A percentile compares a stretch with the other conserved stretches of the same genome.
phyloP scores from a whole-genome alignment of 2,329 filamentous ascomycete genomes.

The Ophiognomonia clavigignenti-juglandacearum region DNA sequence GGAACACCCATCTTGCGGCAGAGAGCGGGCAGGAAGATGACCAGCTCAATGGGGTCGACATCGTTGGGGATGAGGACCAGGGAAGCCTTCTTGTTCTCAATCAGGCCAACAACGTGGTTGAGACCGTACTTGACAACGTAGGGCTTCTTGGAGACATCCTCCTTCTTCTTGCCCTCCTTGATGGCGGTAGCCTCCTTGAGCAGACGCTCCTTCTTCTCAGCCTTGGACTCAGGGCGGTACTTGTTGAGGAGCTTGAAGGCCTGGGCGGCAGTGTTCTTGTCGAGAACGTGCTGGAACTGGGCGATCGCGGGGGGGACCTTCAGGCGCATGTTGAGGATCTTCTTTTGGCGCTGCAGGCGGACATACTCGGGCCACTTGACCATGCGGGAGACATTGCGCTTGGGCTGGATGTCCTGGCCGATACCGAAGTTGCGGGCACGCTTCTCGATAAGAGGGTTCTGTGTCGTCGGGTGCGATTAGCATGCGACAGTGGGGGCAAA shows the following conservation, averaged over 20 bases:
- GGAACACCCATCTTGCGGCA: constrained; percentile 99
- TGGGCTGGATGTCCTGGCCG: constrained; percentile 97
- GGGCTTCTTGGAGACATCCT: constrained; percentile 99
- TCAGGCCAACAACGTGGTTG: constrained; percentile 96
- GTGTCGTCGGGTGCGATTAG: constrained; percentile 17
- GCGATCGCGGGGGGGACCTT: constrained; percentile 97
- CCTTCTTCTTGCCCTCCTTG: constrained; percentile 99
- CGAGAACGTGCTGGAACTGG: constrained; percentile 96
- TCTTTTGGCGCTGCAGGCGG: constrained; percentile 87
- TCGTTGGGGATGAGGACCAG: constrained; percentile 99
- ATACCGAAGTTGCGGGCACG: constrained; percentile 96
- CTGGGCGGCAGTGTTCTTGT: constrained; percentile 95
- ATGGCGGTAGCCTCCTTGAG: constrained; percentile 97
- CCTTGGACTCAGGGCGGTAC: constrained; percentile 99
- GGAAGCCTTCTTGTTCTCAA: constrained; percentile 99
- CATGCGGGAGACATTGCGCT: constrained; percentile 94
- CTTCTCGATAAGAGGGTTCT: constrained; percentile 99
- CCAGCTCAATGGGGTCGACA: constrained; percentile 98
- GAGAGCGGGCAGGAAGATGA: constrained; percentile 97
- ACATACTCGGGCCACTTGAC: constrained; percentile 99
- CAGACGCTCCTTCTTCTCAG: constrained; percentile 99
- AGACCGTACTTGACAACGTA: constrained; percentile 99
- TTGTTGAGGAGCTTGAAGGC: constrained; percentile 99
- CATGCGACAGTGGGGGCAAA: background rate
- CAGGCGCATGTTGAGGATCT: constrained; percentile 97